Conservation (phyloP, 1,284 basidiomycete genomes). For the Vanrija sp. region DNA sequence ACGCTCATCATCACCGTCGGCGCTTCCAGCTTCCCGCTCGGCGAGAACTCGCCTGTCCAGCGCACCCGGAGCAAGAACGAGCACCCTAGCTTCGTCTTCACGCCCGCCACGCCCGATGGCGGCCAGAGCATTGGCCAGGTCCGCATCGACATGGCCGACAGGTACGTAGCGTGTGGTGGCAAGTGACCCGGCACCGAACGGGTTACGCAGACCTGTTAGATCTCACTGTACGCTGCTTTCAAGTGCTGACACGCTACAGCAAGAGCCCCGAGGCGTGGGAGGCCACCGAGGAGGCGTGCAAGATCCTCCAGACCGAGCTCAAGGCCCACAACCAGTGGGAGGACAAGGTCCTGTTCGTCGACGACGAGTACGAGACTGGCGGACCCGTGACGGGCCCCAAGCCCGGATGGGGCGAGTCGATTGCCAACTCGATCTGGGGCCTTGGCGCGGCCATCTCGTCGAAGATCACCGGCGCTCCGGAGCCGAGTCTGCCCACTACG, state of each 20-base stretch:
- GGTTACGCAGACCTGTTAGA: no score
- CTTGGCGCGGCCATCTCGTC: conserved; percentile 1
- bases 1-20: conserved; percentile 41
- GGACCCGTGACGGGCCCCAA: conserved; percentile 19
- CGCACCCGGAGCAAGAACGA: conserved; percentile 36
- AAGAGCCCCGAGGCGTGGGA: conserved; percentile 42
- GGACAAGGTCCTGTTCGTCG: conserved; percentile 41
- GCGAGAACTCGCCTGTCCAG: conserved; percentile 36
- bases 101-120: conserved; percentile 37
- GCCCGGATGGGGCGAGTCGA: conserved; percentile 40
- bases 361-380: conserved; percentile 45
- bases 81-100: conserved; percentile 43
- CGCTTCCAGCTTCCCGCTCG: conserved; percentile 35
- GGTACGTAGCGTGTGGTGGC: conserved; percentile 22
- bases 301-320: conserved; percentile 34
- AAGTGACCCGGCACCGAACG: neutral
- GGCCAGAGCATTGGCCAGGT: conserved; percentile 41
- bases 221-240: neutral
- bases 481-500: conserved; percentile 1
- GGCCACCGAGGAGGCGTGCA: conserved; percentile 30
- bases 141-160: conserved; percentile 37
- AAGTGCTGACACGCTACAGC: conserved; percentile 16
- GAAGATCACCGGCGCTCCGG: neutral
- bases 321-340: conserved; percentile 39
- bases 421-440: conserved; percentile 19